Evolutionary conservation across 164 flowering plant genomes (phyloP).

Genomic region (Platanus orientalis): DNA sequence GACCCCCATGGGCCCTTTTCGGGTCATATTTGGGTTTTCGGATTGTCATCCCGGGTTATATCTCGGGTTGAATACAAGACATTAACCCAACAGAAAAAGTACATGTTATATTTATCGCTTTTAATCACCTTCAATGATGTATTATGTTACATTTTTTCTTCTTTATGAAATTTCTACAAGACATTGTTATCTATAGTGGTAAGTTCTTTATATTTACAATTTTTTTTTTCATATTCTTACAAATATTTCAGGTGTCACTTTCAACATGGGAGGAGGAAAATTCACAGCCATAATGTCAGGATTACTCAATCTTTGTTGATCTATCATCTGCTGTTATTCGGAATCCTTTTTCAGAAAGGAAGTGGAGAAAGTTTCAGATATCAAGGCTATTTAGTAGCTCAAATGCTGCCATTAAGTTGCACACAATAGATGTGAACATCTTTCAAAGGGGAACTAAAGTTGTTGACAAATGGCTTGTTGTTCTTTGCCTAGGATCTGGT

Average conservation of each 20-base stretch:
- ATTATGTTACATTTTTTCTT: no score
- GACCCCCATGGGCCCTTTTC: no score
- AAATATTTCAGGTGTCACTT: conserved; percentile 57
- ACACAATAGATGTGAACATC: conserved; percentile 58
- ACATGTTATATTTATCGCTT: no score
- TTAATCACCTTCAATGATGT: no score
- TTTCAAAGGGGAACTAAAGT: conserved; percentile 44
- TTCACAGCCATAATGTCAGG: conserved; percentile 40
- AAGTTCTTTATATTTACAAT: not conserved
- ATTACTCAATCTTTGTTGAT: conserved; percentile 61
- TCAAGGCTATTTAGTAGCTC: conserved; percentile 88
- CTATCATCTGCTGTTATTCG: conserved; percentile 56
- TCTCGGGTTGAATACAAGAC: no score
- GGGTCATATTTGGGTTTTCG: no score
- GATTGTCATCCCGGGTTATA: no score
- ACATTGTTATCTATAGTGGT: no score
- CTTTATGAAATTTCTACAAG: no score
- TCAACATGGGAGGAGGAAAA: conserved; percentile 83
- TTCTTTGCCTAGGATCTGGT: conserved; percentile 91
- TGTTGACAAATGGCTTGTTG: conserved; percentile 83
- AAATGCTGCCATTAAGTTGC: conserved; percentile 62
- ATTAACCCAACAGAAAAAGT: no score
- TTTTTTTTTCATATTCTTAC: not conserved
- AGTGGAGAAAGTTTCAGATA: conserved; percentile 94
- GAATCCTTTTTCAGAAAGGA: conserved; percentile 96